Base-by-base conservation (phyloP, 345 rosid genomes). In the Melastoma malabathricum region DNA sequence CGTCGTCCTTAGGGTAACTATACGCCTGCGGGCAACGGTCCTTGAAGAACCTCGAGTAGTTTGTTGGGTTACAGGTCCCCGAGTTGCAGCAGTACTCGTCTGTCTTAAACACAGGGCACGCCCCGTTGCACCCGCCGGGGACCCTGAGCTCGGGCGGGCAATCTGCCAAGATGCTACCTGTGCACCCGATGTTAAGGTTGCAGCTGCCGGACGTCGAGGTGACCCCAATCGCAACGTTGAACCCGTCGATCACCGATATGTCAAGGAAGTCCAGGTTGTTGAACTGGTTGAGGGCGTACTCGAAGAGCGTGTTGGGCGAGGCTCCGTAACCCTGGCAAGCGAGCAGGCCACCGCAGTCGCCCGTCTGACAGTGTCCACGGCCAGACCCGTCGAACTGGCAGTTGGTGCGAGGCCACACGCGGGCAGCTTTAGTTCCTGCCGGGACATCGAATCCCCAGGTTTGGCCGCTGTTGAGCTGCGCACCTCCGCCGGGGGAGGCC, bases 221-320 rank as follows among this genome's bases (percentile, higher is more conserved):
- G 43, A 71, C 59, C 12, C 51, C 60, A 71, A 71, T 62, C 0
- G 75, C 66, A 14, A 71, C 61, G 31, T 71, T 71, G 47, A 71
- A 71, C 8, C 72, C 68, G 0, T 66, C 69, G 5, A 66, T 59
- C 1, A 57, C 46, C 13, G 71, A 71, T 3, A 71, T 62, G 60
- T 71, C 75, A 14, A 59, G 48, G 66, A 71, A 71, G 54, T 71
- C 72, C 52, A 34, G 0, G 56, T 56, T 59, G 12, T 4, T 41
- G 23, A 12, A 71, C 47, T 66, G 68, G 68, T 66, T 71, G 1
- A 66, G 60, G 0, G 63, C 65, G 48, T 43, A 62, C 49, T 71
- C 68, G 2, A 63, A 68, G 12, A 71, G 47, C 3, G 68, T 70
- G 57, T 62, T 70, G 0, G 68, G 71, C n/a, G 63, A 19, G 1